These are phyloP conservation scores for Hamigera avellanea DNA, from an alignment of 495 filamentous ascomycete species.

Conservation along the genomic window DNA sequence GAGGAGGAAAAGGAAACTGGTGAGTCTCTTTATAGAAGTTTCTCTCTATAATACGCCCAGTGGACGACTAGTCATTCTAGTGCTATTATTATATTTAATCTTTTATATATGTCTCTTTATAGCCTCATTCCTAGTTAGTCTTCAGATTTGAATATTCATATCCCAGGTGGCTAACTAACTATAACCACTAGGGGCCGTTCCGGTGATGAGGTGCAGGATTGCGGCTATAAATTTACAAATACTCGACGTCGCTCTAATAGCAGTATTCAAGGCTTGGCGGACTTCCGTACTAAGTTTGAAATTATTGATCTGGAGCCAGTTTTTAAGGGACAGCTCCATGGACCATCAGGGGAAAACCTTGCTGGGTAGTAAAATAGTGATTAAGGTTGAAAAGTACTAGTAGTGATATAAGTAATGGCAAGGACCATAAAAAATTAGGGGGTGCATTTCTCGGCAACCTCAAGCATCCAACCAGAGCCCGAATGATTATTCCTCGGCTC, in stretches of 20 bases:
- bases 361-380: too few relatives aligned
- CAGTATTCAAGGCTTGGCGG: slow-evolving; percentile 53
- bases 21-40: slow-evolving; percentile 31
- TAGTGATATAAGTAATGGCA: too few relatives aligned
- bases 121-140: not conserved
- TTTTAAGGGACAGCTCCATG: slow-evolving; percentile 76
- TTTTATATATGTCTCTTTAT: not conserved
- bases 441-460: too few relatives aligned
- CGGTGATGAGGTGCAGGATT: slow-evolving; percentile 75
- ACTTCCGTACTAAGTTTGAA: slow-evolving; percentile 86
- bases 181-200: slow-evolving; percentile 56
- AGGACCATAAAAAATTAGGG: too few relatives aligned
- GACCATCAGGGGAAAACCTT: slow-evolving; percentile 16
- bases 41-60: too few relatives aligned
- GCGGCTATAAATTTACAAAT: slow-evolving; percentile 69
- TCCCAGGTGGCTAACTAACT: slow-evolving; percentile 1
- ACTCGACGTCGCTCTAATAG: slow-evolving; percentile 87
- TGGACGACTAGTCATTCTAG: too few relatives aligned
- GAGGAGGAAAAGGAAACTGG: slow-evolving; percentile 90
- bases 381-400: too few relatives aligned
- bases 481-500: too few relatives aligned
- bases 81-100: not conserved
- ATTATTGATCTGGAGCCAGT: slow-evolving; percentile 71
- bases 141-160: not conserved
- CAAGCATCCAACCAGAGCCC: too few relatives aligned